These are phyloP conservation scores for Claviceps purpurea DNA, from an alignment of 2,329 filamentous ascomycete species.

Conservation along the genomic window DNA sequence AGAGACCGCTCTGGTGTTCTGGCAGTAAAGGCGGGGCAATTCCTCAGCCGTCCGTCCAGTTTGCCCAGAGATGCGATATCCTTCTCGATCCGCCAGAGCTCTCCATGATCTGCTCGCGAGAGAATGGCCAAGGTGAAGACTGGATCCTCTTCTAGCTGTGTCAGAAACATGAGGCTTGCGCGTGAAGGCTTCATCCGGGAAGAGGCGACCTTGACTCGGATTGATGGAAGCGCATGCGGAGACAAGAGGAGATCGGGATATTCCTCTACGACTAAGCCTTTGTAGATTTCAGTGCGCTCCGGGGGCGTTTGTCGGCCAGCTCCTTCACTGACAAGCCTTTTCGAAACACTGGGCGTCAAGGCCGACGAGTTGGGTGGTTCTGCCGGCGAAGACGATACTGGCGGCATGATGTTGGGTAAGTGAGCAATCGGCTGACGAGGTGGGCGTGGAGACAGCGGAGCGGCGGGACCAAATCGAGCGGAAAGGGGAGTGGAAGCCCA, in stretches of 20 bases:
- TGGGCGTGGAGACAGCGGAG: slow-evolving; percentile 57
- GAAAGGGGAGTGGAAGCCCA: slow-evolving; percentile 52
- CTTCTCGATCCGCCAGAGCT: slow-evolving; percentile 93
- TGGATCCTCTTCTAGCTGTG: slow-evolving; percentile 75
- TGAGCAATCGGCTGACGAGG: slow-evolving; percentile 62
- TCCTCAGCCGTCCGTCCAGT: slow-evolving; percentile 69
- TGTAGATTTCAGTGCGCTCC: slow-evolving; percentile 48
- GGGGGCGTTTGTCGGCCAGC: slow-evolving; percentile 12
- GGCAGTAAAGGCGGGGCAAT: slow-evolving; percentile 56
- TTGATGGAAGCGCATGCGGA: slow-evolving; percentile 76
- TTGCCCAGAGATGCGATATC: slow-evolving; percentile 69
- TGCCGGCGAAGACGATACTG: slow-evolving; percentile 34
- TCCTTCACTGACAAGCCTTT: slow-evolving; percentile 1
- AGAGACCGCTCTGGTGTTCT: slow-evolving; percentile 72
- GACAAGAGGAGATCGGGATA: slow-evolving; percentile 76
- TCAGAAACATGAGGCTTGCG: slow-evolving; percentile 68
- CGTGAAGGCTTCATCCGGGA: slow-evolving; percentile 90
- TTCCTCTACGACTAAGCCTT: slow-evolving; percentile 69
- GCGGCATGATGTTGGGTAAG: slow-evolving; percentile 50
- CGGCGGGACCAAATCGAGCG: slow-evolving; percentile 31
- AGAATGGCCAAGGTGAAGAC: slow-evolving; percentile 86
- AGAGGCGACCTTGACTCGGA: slow-evolving; percentile 78
- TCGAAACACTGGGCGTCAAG: slow-evolving; percentile 3
- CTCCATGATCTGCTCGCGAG: slow-evolving; percentile 58
- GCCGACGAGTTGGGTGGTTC: slow-evolving; percentile 5